These are phyloP conservation scores for Eutypella sp. DNA, from an alignment of 2,329 filamentous ascomycete species.

Conservation along the genomic window DNA sequence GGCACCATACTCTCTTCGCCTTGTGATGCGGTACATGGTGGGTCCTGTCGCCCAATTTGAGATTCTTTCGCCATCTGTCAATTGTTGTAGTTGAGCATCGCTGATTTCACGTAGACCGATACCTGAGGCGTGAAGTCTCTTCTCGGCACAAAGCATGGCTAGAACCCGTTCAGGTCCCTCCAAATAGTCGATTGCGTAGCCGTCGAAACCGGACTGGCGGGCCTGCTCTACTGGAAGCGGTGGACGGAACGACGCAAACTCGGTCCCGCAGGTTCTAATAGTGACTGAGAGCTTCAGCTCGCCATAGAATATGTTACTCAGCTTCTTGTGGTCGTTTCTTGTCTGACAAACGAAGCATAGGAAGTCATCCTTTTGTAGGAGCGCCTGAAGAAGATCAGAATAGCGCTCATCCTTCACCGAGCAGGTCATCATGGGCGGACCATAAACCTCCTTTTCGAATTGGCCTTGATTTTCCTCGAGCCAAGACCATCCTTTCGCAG, in stretches of 20 bases:
- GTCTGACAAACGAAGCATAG: constrained; percentile 74
- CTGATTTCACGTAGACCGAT: constrained; percentile 59
- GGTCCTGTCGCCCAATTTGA: constrained; percentile 65
- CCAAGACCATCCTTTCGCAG: constrained; percentile 74
- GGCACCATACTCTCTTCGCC: constrained; percentile 76
- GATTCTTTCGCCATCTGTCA: constrained; percentile 55
- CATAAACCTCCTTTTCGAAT: constrained; percentile 74
- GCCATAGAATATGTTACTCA: constrained; percentile 61
- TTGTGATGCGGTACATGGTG: constrained; percentile 58
- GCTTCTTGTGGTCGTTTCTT: constrained; percentile 65
- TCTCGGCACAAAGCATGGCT: constrained; percentile 79
- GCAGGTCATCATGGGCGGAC: constrained; percentile 75
- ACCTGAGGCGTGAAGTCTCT: constrained; percentile 62
- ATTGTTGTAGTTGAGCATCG: constrained; percentile 62
- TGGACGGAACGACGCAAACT: constrained; percentile 50
- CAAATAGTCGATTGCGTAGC: constrained; percentile 74
- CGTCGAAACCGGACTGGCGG: constrained; percentile 61
- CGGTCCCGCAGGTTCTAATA: constrained; percentile 57
- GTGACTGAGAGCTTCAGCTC: constrained; percentile 65
- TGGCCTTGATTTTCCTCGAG: constrained; percentile 62
- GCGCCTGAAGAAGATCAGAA: constrained; percentile 48
- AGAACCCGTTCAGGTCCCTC: constrained; percentile 78
- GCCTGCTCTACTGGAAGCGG: constrained; percentile 54
- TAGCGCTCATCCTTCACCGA: constrained; percentile 70
- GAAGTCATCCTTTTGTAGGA: constrained; percentile 48